phyloP scores from a whole-genome alignment of 228 moss, liverwort and hornwort genomes.

The Sphagnum fallax region DNA sequence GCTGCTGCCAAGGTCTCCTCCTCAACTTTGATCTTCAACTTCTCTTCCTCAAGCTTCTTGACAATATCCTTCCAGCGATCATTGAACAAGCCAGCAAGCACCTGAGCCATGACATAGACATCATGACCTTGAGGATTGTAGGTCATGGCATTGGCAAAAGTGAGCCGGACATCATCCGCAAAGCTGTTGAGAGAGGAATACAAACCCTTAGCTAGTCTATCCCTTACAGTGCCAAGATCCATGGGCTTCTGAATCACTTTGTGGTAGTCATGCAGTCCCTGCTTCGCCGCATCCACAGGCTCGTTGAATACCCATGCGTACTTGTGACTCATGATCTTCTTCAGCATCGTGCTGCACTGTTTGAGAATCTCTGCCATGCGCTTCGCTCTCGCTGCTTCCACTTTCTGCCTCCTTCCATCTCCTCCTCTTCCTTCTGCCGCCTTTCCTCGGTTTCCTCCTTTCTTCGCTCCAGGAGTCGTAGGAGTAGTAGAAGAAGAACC shows the following conservation, averaged over 20 bases:
- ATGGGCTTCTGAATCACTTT: constrained; percentile 21
- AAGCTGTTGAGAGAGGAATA: constrained; percentile 14
- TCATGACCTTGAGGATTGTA: constrained; percentile 20
- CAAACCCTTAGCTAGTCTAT: constrained; percentile 4
- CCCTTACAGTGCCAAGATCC: constrained; percentile 31
- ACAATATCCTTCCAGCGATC: constrained; percentile 15
- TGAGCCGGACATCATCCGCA: constrained; percentile 19
- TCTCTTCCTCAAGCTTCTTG: constrained; percentile 5
- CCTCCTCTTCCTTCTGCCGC: constrained; percentile 1
- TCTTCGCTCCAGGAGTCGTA: neutral
- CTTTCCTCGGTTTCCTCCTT: constrained; percentile 6
- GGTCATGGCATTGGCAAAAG: constrained; percentile 27
- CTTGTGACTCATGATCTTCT: constrained; percentile 14
- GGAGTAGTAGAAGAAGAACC: neutral
- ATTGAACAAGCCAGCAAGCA: constrained; percentile 16
- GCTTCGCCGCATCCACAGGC: constrained; percentile 24
- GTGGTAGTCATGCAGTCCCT: constrained; percentile 25
- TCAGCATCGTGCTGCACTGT: constrained; percentile 6
- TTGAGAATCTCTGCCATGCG: constrained; percentile 14
- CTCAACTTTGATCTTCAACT: constrained; percentile 5
- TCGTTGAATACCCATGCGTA: constrained; percentile 29
- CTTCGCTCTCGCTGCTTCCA: constrained; percentile 4
- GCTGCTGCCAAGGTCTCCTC: constrained; percentile 2
- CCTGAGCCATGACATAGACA: constrained; percentile 16
- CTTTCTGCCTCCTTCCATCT: constrained; percentile 9